Base-by-base conservation (phyloP, 2,329 filamentous ascomycete species). In the Epichloe coenophiala region DNA sequence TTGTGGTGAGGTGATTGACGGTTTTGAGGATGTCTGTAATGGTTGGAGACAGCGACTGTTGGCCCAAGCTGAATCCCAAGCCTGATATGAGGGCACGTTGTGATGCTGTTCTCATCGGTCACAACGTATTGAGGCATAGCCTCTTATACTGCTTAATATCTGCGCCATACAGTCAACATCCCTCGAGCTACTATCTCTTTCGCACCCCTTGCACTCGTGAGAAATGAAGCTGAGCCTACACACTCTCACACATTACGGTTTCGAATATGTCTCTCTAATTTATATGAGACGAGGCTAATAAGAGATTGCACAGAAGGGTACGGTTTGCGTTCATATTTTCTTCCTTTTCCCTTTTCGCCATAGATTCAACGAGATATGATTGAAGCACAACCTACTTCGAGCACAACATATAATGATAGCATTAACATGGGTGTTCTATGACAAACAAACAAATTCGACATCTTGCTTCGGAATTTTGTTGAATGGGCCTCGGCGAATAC, bases 21-120 rank as follows among this genome's bases (percentile, higher is more conserved):
- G 93, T 0, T 97, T 98, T 61, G 91, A 96, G 66, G 84, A 89
- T 62, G 83, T 91, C 1, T 96, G 89, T 68, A 84, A 90, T 51
- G 78, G 80, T 51, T 93, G 90, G 86, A 80, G 90, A 62, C 81
- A 83, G 61, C 79, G 85, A 57, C 69, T 95, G 45, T 76, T 89
- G 53, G 81, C 77, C 13, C 77, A 81, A 61, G 77, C 75, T n/a
- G 76, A 77, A 56, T 66, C 73, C 27, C 68, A 69, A 53, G 70
- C 68, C 36, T 70, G 56, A 59, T 33, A 12, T 9, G 15, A 11
- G 15, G 39, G 13, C 31, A 39, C 27, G 4, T 23, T 9, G 31
- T 41, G 48, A 27, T 9, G n/a, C n/a, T 41, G 17, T 19, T 35
- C 40, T 37, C 17, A 36, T 44, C 33, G 19, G 33, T 12, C 40